Evolutionary conservation across 2,329 filamentous ascomycete species (phyloP).

Genomic region (Scedosporium dehoogii): DNA sequence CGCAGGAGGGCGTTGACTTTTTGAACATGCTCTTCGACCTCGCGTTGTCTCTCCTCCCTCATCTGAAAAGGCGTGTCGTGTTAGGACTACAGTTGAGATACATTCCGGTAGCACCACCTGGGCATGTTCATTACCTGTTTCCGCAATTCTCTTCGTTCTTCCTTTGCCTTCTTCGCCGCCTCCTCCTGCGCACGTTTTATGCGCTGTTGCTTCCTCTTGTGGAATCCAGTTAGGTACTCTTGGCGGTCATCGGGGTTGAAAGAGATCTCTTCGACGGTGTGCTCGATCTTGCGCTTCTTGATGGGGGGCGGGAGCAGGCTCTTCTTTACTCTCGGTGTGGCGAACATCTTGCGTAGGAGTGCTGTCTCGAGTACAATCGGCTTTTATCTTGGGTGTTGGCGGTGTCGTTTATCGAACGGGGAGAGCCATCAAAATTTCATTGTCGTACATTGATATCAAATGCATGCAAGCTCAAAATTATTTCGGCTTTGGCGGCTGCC

Average conservation of each 20-base stretch:
- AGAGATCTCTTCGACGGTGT: slow-evolving; percentile 64
- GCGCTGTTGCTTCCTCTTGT: slow-evolving; percentile 84
- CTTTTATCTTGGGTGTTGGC: not conserved
- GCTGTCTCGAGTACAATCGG: not conserved
- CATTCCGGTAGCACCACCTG: not conserved
- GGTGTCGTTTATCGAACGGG: not conserved
- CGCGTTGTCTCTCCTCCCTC: slow-evolving; percentile 69
- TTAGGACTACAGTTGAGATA: not conserved
- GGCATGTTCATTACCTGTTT: slow-evolving; percentile 54
- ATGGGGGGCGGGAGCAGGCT: slow-evolving; percentile 43
- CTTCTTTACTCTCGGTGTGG: slow-evolving; percentile 50
- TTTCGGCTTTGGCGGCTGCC: not conserved
- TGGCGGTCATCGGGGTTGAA: slow-evolving; percentile 74
- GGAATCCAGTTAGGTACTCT: slow-evolving; percentile 91
- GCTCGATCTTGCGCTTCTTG: slow-evolving; percentile 57
- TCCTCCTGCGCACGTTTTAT: slow-evolving; percentile 77
- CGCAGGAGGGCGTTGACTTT: slow-evolving; percentile 63
- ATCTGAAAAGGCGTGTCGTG: slow-evolving; percentile 41
- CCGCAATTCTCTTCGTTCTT: slow-evolving; percentile 65
- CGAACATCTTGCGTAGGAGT: slow-evolving; percentile 26
- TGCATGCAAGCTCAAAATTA: not conserved
- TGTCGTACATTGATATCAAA: not conserved
- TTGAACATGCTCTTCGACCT: slow-evolving; percentile 73
- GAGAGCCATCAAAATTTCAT: not conserved
- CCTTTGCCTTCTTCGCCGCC: slow-evolving; percentile 63